phyloP scores from a whole-genome alignment of 805 yeast species.

The Limtongia smithiae region DNA sequence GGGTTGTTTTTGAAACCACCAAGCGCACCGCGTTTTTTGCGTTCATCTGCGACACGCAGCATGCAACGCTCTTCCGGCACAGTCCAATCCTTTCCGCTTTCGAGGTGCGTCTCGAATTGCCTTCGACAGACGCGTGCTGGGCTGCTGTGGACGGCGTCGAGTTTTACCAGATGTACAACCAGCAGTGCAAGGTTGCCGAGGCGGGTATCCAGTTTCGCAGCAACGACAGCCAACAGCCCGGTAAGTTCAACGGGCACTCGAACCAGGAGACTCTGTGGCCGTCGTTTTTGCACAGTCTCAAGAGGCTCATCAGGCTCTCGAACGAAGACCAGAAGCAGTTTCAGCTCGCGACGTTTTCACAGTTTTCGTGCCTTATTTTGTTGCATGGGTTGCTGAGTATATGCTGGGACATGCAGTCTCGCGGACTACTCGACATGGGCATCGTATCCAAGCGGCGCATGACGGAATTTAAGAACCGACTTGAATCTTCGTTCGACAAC shows the following conservation, averaged over 20 bases:
- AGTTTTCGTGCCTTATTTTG: slow-evolving; percentile 40
- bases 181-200: slow-evolving; percentile 16
- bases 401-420: slow-evolving; percentile 38
- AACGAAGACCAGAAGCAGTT: slow-evolving; percentile 19
- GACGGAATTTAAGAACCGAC: slow-evolving; percentile 35
- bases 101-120: slow-evolving; percentile 46
- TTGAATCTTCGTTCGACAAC: slow-evolving; percentile 37
- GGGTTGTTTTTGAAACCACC: slow-evolving; percentile 47
- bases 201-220: slow-evolving; percentile 10
- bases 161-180: slow-evolving; percentile 17
- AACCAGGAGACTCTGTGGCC: slow-evolving; percentile 19
- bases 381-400: slow-evolving; percentile 41
- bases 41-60: slow-evolving; percentile 44
- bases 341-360: slow-evolving; percentile 31
- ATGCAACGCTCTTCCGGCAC: slow-evolving; percentile 38
- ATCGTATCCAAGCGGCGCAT: slow-evolving; percentile 38
- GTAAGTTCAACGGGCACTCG: not conserved
- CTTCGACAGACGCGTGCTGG: slow-evolving; percentile 48
- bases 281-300: slow-evolving; percentile 23
- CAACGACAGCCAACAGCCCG: not conserved
- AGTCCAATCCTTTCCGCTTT: slow-evolving; percentile 42
- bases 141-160: slow-evolving; percentile 33
- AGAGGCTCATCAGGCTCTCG: slow-evolving; percentile 24
- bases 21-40: slow-evolving; percentile 44
- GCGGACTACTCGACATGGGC: slow-evolving; percentile 39